Conservation (phyloP, 2,329 filamentous ascomycete genomes). For the Penicillium sp. region DNA sequence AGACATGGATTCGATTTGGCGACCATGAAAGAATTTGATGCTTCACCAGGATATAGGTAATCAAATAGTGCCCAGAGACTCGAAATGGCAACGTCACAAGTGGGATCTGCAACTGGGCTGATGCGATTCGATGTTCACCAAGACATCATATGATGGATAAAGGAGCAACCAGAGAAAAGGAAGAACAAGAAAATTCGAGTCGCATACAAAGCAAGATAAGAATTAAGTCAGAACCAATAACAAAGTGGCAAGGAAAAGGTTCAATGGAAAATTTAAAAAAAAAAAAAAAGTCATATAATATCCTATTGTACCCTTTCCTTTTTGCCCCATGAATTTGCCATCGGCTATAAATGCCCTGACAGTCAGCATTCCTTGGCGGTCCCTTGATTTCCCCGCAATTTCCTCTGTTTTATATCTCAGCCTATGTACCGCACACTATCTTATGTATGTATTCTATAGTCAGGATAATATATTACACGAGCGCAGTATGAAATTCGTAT, state of each 20-base stretch:
- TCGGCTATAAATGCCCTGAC: slow-evolving; percentile 8
- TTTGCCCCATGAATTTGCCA: background rate
- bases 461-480: too few relatives aligned
- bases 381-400: slow-evolving; percentile 1
- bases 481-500: too few relatives aligned
- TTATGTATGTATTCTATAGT: too few relatives aligned
- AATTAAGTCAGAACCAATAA: background rate
- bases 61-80: background rate
- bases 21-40: background rate
- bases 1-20: slow-evolving; percentile 25
- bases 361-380: slow-evolving; percentile 4
- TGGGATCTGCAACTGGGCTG: slow-evolving; percentile 19
- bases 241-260: background rate
- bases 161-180: background rate
- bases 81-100: slow-evolving; percentile 1
- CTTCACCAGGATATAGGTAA: background rate
- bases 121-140: slow-evolving; percentile 7
- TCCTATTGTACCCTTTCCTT: background rate
- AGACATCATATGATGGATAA: slow-evolving; percentile 12
- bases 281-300: too few relatives aligned
- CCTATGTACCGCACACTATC: too few relatives aligned
- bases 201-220: background rate
- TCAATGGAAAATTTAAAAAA: too few relatives aligned
- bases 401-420: background rate
- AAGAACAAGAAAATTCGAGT: background rate